These are phyloP conservation scores for Diplodia corticola DNA, from an alignment of 2,329 filamentous ascomycete species.

Conservation along the genomic window DNA sequence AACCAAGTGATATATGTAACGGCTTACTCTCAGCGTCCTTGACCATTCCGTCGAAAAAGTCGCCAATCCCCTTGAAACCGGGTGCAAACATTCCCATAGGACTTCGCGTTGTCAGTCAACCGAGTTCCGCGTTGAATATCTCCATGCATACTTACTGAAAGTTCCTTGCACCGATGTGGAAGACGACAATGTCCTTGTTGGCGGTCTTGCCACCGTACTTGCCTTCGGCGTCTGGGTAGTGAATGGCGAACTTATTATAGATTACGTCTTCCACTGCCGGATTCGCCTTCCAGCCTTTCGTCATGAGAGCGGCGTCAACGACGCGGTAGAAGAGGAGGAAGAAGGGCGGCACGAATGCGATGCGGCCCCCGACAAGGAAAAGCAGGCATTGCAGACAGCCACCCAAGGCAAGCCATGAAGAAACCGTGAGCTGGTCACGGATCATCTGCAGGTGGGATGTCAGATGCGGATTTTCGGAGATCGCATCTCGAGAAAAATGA, in stretches of 20 bases:
- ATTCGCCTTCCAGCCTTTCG: slow-evolving; percentile 39
- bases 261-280: slow-evolving; percentile 41
- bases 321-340: slow-evolving; percentile 38
- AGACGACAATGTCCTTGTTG: slow-evolving; percentile 38
- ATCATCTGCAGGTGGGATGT: neutral
- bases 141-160: slow-evolving; percentile 32
- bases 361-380: slow-evolving; percentile 37
- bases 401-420: slow-evolving; percentile 46
- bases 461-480: neutral
- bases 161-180: slow-evolving; percentile 41
- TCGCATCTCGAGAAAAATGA: neutral
- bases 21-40: slow-evolving; percentile 29
- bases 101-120: slow-evolving; percentile 24
- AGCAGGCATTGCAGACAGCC: slow-evolving; percentile 41
- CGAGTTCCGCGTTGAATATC: neutral
- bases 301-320: slow-evolving; percentile 38
- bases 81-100: slow-evolving; percentile 54
- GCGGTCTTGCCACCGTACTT: slow-evolving; percentile 34
- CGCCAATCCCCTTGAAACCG: slow-evolving; percentile 43
- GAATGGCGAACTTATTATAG: slow-evolving; percentile 39
- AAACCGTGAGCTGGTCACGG: slow-evolving; percentile 33
- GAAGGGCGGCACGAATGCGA: slow-evolving; percentile 39
- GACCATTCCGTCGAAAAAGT: slow-evolving; percentile 45
- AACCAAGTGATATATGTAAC: too few relatives aligned
- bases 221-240: slow-evolving; percentile 41